Evolutionary conservation across 2,329 filamentous ascomycete genomes (phyloP).

Genomic region (Scolecobasidium constrictum): DNA sequence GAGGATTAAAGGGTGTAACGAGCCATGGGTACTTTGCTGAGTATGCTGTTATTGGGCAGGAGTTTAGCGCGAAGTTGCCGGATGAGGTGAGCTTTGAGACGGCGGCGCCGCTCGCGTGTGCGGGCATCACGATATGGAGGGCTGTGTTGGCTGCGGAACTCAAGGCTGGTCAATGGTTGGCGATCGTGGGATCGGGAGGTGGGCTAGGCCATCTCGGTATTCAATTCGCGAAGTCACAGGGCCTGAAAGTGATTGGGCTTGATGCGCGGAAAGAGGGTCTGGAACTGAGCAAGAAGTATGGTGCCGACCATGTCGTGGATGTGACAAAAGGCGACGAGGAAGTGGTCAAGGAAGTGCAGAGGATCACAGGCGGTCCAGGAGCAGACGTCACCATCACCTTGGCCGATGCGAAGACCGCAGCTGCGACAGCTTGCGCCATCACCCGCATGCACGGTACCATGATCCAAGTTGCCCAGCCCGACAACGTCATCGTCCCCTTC

Average conservation of each 20-base stretch:
- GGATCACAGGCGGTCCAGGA: slow-evolving; percentile 36
- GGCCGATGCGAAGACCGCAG: slow-evolving; percentile 39
- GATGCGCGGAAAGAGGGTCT: slow-evolving; percentile 45
- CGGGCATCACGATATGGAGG: slow-evolving; percentile 41
- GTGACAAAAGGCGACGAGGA: slow-evolving; percentile 34
- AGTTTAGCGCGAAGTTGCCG: slow-evolving; percentile 36
- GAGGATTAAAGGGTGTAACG: slow-evolving; percentile 38
- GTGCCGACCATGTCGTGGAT: slow-evolving; percentile 44
- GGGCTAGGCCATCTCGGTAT: slow-evolving; percentile 40
- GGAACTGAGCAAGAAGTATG: slow-evolving; percentile 33
- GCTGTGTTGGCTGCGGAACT: slow-evolving; percentile 33
- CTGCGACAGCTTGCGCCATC: slow-evolving; percentile 41
- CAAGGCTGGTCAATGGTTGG: slow-evolving; percentile 27
- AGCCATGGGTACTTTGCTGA: slow-evolving; percentile 47
- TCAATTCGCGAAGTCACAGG: slow-evolving; percentile 40
- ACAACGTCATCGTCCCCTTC: slow-evolving; percentile 24
- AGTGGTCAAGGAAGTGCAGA: slow-evolving; percentile 36
- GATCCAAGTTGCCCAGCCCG: slow-evolving; percentile 46
- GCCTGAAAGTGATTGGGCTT: slow-evolving; percentile 41
- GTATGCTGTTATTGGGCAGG: slow-evolving; percentile 41
- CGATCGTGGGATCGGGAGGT: slow-evolving; percentile 22
- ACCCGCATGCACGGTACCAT: slow-evolving; percentile 49
- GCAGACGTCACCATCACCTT: slow-evolving; percentile 44
- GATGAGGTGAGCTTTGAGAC: slow-evolving; percentile 36
- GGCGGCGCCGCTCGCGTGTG: slow-evolving; percentile 48